Conservation (phyloP, 164 flowering plant species). For the Buxus sempervirens region DNA sequence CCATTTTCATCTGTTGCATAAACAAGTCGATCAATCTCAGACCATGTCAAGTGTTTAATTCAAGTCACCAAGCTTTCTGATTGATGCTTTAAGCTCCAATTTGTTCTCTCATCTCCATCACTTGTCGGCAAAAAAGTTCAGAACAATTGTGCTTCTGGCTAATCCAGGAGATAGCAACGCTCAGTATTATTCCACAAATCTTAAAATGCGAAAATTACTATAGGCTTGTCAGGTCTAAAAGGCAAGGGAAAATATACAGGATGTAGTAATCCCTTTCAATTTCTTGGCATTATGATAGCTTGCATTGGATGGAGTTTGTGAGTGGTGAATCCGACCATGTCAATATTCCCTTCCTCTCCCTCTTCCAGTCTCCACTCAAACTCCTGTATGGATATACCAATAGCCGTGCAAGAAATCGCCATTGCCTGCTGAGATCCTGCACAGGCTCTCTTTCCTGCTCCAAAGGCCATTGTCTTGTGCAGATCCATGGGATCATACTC, state of each 20-base stretch:
- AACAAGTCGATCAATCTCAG: too few relatives aligned
- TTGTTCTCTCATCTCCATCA: background rate
- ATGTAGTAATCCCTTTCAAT: background rate
- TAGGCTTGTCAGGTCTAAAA: too few relatives aligned
- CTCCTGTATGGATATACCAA: constrained; percentile 79
- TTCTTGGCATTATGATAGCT: constrained; percentile 57
- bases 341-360: constrained; percentile 70
- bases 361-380: constrained; percentile 67
- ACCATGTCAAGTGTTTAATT: too few relatives aligned
- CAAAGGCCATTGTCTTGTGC: constrained; percentile 94
- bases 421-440: constrained; percentile 86
- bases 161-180: background rate
- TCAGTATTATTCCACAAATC: background rate
- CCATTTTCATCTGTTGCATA: too few relatives aligned
- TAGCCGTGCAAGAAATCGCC: constrained; percentile 56
- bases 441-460: constrained; percentile 89
- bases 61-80: too few relatives aligned
- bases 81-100: background rate
- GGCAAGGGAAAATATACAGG: background rate
- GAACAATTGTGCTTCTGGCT: too few relatives aligned
- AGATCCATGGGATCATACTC: constrained; percentile 60
- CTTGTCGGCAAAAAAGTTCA: background rate
- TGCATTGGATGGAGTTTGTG: constrained; percentile 73
- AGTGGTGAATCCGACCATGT: constrained; percentile 66
- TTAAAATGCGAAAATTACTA: too few relatives aligned